Percentiles rank a stretch among this genome's conserved stretches.
These are phyloP conservation scores for Geotrichum restrictum DNA, from an alignment of 1,139 yeast species.

Conservation along the genomic window DNA sequence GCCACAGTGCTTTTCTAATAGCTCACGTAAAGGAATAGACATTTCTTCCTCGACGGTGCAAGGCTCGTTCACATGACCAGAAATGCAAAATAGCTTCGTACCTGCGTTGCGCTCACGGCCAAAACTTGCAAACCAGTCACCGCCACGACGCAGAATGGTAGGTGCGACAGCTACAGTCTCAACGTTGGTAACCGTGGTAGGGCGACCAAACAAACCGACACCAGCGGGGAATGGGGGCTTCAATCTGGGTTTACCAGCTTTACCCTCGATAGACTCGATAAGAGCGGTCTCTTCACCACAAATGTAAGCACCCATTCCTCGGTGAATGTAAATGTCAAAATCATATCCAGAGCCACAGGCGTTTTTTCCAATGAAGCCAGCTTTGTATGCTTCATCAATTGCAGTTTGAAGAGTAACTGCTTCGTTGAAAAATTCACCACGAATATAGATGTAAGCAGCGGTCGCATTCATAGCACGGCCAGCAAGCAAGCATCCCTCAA, in stretches of 20 bases:
- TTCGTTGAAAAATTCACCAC: constrained; percentile 86
- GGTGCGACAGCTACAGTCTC: constrained; percentile 89
- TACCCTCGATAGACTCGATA: constrained; percentile 83
- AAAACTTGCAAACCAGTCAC: constrained; percentile 78
- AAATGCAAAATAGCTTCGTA: constrained; percentile 76
- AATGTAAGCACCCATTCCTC: constrained; percentile 89
- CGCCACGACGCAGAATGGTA: constrained; percentile 82
- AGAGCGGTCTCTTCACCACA: constrained; percentile 91
- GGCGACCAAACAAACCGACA: constrained; percentile 85
- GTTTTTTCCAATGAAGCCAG: constrained; percentile 73
- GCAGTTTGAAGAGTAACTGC: constrained; percentile 68
- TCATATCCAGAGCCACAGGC: constrained; percentile 85
- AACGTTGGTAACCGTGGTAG: constrained; percentile 83
- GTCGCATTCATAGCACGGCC: constrained; percentile 92
- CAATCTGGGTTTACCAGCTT: constrained; percentile 87
- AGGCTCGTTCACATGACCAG: constrained; percentile 87
- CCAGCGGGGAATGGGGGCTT: constrained; percentile 96
- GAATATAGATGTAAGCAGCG: constrained; percentile 83
- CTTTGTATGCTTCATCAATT: constrained; percentile 78
- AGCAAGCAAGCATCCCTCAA: constrained; percentile 81
- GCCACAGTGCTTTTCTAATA: constrained; percentile 83
- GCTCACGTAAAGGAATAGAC: constrained; percentile 79
- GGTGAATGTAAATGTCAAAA: constrained; percentile 75
- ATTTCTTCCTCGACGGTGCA: constrained; percentile 91
- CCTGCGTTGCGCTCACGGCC: constrained; percentile 84